phyloP scores from a whole-genome alignment of 2,329 filamentous ascomycete species.

The Harringtonia lauricola region DNA sequence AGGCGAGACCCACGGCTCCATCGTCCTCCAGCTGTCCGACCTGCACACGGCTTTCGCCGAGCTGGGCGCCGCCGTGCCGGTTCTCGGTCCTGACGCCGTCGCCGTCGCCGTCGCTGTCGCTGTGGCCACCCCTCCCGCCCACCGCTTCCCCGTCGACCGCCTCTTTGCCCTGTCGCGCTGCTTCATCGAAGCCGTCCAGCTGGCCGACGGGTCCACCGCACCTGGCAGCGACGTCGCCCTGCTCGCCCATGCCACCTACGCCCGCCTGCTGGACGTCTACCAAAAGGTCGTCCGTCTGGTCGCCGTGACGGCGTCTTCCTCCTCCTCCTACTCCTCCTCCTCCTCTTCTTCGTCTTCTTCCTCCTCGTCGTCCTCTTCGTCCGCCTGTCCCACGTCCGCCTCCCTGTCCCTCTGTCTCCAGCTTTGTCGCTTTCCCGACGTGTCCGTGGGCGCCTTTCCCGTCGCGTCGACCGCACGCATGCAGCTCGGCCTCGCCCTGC shows the following conservation, averaged over 20 bases:
- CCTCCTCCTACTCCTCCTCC: too few species aligned
- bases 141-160: conserved; percentile 27
- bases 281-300: conserved; percentile 26
- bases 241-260: conserved; percentile 27
- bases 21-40: neutral
- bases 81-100: neutral
- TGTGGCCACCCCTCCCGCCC: conserved; percentile 2
- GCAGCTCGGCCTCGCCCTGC: conserved; percentile 30
- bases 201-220: neutral
- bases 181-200: conserved; percentile 24
- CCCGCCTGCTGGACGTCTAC: conserved; percentile 28
- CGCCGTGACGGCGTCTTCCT: conserved; percentile 1
- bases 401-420: conserved; percentile 15
- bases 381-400: conserved; percentile 15
- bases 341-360: too few species aligned
- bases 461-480: conserved; percentile 27
- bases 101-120: neutral
- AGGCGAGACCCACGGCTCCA: too few species aligned
- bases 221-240: conserved; percentile 12
- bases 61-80: neutral
- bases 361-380: too few species aligned
- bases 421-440: conserved; percentile 28
- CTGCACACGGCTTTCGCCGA: neutral
- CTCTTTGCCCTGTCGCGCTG: conserved; percentile 28
- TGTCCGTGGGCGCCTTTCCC: conserved; percentile 28